Base-by-base conservation (phyloP, 2,329 filamentous ascomycete species). In the Metarhizium robertsii region DNA sequence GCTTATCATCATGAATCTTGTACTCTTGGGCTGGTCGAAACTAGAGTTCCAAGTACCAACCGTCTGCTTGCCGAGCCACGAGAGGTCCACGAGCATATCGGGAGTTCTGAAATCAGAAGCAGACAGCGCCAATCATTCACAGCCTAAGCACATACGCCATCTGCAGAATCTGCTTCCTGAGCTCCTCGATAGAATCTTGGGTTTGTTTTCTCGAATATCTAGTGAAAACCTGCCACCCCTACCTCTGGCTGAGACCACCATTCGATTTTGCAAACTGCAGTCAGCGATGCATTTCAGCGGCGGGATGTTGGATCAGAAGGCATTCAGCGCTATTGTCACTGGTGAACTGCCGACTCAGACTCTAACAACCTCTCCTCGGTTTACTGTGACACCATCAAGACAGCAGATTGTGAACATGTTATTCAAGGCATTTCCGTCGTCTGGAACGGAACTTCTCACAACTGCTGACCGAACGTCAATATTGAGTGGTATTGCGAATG, bases 21-120 rank as follows among this genome's bases (percentile, higher is more conserved):
- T 97, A 45, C 81, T 97, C 63, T 83, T 95, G 59, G 88, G 85
- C 34, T 96, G 91, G 88, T 82, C 86, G 40, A 87, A 86, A 4
- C 77, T 92, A 64, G 88, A 94, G 65, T 97, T 97, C 63, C 80
- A 86, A 63, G 80, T 94, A n/a, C 83, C 83, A 2, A 69, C 74
- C 10, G 70, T 86, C 16, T 80, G 82, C 59, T 74, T 72, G 61
- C 76, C 71, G 55, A 74, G 67, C 60, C 80, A 73, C 29, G 80
- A 83, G 25, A 70, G 70, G 10, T 66, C 66, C 45, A 71, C 59
- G 58, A 75, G 67, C 57, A 75, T 71, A 57, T 57, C 61, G 32
- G 45, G 55, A 40, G 29, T 51, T 18, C 20, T 60, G 42, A 63
- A 67, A 57, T 43, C 59, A 40, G 62, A 70, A 40, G 63, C 57